Base-by-base conservation (phyloP, 257 asterid genomes). In the Cynanchum wilfordii region DNA sequence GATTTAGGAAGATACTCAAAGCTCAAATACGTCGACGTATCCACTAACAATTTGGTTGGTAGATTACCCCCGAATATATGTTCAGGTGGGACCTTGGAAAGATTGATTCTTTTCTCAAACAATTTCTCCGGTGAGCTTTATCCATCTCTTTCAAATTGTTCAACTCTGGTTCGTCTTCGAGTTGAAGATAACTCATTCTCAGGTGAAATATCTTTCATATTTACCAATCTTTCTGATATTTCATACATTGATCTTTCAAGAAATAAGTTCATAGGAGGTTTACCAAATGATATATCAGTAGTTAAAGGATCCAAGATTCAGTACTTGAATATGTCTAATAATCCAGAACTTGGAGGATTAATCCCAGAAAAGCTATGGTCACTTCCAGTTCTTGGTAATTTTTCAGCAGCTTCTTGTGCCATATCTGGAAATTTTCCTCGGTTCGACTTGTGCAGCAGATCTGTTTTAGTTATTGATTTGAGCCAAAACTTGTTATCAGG, bases 161-260 rank as follows among this genome's bases (percentile, higher is more conserved):
- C 96, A 10, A 87, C 97, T 45, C 90, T 95, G 2, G 84, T 89
- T 90, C 98, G 99, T 19, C 84, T 95, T 69, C 88, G 99, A 0
- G 76, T 92, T 9, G 99, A 95, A 71, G 96, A 87, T 42, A 95
- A 95, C 80, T 79, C 68, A 4, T 86, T 95, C 73, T 86, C 98
- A 59, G 97, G 99, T 76, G 89, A 89, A 40, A 80, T 95, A 70
- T 85, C 97, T 38, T 78, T 87, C 71, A 78, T 76, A 12, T 89
- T 90, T 75, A 82, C 83, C 50, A 84, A 81, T 63, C 78, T 86
- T 56, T 72, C 80, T 5, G 83, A 77, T 42, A 71, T 89, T 66
- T 78, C 96, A 8, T 95, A 91, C 68, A 83, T 89, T 80, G 99
- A 92, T 76, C 55, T 95, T 83, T 90, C 99, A n/a, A 83, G 89